phyloP scores from a whole-genome alignment of 2,329 filamentous ascomycete genomes.

The Fusarium solani-melongenae region DNA sequence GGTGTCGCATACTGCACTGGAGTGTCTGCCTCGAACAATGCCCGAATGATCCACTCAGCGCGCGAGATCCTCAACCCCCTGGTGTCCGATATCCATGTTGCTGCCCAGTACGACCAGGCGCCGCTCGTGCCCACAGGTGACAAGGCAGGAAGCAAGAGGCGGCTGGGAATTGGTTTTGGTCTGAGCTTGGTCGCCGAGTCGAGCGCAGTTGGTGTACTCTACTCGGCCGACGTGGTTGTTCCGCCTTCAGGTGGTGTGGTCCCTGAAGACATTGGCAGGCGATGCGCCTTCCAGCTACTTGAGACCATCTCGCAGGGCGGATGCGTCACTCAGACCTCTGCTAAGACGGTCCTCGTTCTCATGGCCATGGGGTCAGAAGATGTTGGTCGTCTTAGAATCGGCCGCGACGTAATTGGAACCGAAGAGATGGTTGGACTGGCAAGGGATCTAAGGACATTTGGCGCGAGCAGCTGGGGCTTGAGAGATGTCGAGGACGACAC shows the following conservation, averaged over 20 bases:
- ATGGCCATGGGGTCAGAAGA: conserved; percentile 99
- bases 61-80: conserved; percentile 88
- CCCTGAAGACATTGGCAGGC: conserved; percentile 89
- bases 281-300: conserved; percentile 88
- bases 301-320: conserved; percentile 86
- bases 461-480: conserved; percentile 90
- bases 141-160: conserved; percentile 66
- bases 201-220: conserved; percentile 82
- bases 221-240: conserved; percentile 84
- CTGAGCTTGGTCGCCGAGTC: conserved; percentile 91
- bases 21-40: conserved; percentile 92
- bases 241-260: conserved; percentile 83
- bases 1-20: conserved; percentile 95
- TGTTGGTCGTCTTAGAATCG: conserved; percentile 86
- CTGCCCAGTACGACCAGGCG: conserved; percentile 78
- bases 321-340: conserved; percentile 79
- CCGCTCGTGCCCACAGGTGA: conserved; percentile 66
- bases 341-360: conserved; percentile 80
- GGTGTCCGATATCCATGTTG: conserved; percentile 90
- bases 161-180: conserved; percentile 90
- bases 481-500: conserved; percentile 77
- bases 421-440: conserved; percentile 85
- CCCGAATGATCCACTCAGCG: conserved; percentile 91
- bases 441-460: conserved; percentile 88
- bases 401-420: conserved; percentile 82